A percentile compares a stretch with the other conserved stretches of the same genome.
phyloP scores from a whole-genome alignment of 371 early-diverging fungal species.

The Choanephora cucurbitarum region DNA sequence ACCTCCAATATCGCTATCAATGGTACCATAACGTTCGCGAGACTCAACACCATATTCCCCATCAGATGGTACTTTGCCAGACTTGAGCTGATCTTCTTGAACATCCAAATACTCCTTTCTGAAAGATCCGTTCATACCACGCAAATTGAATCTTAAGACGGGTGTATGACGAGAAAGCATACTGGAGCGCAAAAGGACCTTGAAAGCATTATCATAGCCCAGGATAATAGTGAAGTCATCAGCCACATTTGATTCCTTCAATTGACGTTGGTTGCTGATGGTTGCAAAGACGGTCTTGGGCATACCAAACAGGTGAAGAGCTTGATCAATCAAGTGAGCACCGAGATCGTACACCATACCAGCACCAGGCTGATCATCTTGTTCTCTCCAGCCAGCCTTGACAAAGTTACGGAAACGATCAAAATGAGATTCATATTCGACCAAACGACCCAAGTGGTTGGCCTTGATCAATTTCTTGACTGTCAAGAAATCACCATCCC shows the following conservation, averaged over 20 bases:
- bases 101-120: slow-evolving; percentile 71
- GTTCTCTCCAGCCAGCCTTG: slow-evolving; percentile 80
- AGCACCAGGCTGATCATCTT: slow-evolving; percentile 60
- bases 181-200: slow-evolving; percentile 65
- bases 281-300: slow-evolving; percentile 66
- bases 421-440: slow-evolving; percentile 74
- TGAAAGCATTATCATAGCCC: slow-evolving; percentile 58
- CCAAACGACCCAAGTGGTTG: slow-evolving; percentile 64
- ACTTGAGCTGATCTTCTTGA: slow-evolving; percentile 76
- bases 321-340: slow-evolving; percentile 80
- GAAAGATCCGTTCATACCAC: slow-evolving; percentile 72
- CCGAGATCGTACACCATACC: slow-evolving; percentile 79
- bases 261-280: slow-evolving; percentile 70
- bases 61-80: slow-evolving; percentile 55
- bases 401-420: slow-evolving; percentile 74
- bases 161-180: slow-evolving; percentile 73
- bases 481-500: slow-evolving; percentile 83
- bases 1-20: slow-evolving; percentile 57
- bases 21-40: slow-evolving; percentile 49
- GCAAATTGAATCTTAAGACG: slow-evolving; percentile 66
- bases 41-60: slow-evolving; percentile 59
- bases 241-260: slow-evolving; percentile 54
- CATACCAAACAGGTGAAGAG: slow-evolving; percentile 67
- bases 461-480: slow-evolving; percentile 59
- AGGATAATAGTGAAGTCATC: slow-evolving; percentile 70